A percentile compares a stretch with the other conserved stretches of the same genome.
phyloP scores from a whole-genome alignment of 2,329 filamentous ascomycete genomes.

The Pyricularia grisea region DNA sequence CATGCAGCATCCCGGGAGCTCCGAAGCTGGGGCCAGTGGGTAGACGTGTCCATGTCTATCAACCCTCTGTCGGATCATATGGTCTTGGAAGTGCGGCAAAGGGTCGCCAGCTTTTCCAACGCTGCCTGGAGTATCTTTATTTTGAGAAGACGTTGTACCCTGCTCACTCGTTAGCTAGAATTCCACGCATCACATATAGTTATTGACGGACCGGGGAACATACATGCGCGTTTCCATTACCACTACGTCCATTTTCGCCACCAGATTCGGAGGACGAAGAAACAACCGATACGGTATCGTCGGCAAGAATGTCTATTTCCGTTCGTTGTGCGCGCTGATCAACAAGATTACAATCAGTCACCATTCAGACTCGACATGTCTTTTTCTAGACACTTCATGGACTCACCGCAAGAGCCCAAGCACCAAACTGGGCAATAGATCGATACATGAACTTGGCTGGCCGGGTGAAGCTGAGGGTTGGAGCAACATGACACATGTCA shows the following conservation, averaged over 20 bases:
- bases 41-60: slow-evolving; percentile 68
- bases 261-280: slow-evolving; percentile 42
- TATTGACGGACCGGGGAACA: background rate
- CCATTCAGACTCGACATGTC: background rate
- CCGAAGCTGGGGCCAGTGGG: slow-evolving; percentile 51
- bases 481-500: slow-evolving; percentile 83
- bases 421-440: slow-evolving; percentile 84
- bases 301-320: slow-evolving; percentile 71
- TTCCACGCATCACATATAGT: background rate
- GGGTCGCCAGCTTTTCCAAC: slow-evolving; percentile 83
- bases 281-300: slow-evolving; percentile 67
- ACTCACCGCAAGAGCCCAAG: slow-evolving; percentile 65
- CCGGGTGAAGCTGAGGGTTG: slow-evolving; percentile 90
- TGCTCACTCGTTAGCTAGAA: background rate
- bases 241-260: slow-evolving; percentile 12
- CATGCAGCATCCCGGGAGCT: slow-evolving; percentile 58
- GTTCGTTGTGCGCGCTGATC: slow-evolving; percentile 58
- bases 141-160: background rate
- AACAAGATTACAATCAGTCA: background rate
- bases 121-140: slow-evolving; percentile 16
- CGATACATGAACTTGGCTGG: slow-evolving; percentile 96
- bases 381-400: background rate
- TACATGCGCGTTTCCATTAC: slow-evolving; percentile 2
- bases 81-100: slow-evolving; percentile 65
- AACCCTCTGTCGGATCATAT: slow-evolving; percentile 90